Percentiles rank a stretch among this genome's conserved stretches.
Conservation (phyloP, 306 rosid species). For the Sphenostylis stenocarpa region DNA sequence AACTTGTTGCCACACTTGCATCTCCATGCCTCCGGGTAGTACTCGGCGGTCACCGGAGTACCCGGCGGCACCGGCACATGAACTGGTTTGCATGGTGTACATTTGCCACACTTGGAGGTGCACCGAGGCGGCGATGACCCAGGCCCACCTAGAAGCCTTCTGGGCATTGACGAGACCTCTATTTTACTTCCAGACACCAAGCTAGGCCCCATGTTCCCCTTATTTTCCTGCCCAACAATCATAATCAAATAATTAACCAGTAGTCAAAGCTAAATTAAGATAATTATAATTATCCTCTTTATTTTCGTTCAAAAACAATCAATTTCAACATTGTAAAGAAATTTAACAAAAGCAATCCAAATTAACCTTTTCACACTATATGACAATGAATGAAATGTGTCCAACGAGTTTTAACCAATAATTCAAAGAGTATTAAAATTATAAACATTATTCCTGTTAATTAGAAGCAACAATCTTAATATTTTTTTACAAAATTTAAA, state of each 20-base stretch:
- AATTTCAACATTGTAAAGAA: background rate
- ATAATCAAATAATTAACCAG: background rate
- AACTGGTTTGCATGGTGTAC: constrained; percentile 82
- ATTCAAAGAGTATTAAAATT: too few relatives aligned
- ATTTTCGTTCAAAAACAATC: background rate
- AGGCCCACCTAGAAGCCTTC: constrained; percentile 65
- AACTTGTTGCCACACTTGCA: constrained; percentile 93
- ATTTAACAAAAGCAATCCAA: background rate
- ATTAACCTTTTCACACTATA: too few relatives aligned
- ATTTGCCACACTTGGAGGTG: constrained; percentile 69
- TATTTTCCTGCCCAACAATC: constrained; percentile 15
- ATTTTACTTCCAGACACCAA: background rate
- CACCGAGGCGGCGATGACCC: constrained; percentile 93
- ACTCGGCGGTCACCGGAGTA: constrained; percentile 79
- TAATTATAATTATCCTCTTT: background rate
- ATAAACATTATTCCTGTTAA: too few relatives aligned
- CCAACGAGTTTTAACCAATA: too few relatives aligned
- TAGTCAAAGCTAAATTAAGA: background rate
- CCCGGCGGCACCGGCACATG: constrained; percentile 94
- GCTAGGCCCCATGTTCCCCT: constrained; percentile 18
- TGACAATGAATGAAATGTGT: too few relatives aligned
- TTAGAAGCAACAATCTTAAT: background rate
- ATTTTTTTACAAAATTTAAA: too few relatives aligned
- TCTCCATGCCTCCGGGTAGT: constrained; percentile 98
- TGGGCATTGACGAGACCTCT: constrained; percentile 17